Evolutionary conservation across 768 basidiomycete species (phyloP).

Genomic region (Lentinula sp.): DNA sequence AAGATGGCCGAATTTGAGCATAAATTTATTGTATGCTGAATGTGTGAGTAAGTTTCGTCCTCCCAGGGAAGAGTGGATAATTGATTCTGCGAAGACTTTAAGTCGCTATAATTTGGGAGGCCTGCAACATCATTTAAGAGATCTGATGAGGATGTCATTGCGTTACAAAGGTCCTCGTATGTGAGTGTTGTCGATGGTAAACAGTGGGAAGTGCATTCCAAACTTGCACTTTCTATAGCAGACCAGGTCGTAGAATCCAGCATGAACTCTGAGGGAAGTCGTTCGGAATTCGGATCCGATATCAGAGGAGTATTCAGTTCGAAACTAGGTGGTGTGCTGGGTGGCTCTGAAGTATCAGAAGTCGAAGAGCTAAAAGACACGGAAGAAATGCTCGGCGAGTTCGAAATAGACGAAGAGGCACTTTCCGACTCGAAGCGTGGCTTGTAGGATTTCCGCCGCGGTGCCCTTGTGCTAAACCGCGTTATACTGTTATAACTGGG

Average conservation of each 20-base stretch:
- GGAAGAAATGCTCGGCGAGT: background rate
- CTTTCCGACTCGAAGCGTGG: background rate
- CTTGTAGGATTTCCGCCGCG: background rate
- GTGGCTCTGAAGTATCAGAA: background rate
- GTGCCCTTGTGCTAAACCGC: background rate
- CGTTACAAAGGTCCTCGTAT: background rate
- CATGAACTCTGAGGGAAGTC: background rate
- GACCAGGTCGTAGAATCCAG: constrained; percentile 1
- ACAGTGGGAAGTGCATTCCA: background rate
- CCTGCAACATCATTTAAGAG: background rate
- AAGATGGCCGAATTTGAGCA: background rate
- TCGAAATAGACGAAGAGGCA: background rate
- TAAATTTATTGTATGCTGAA: background rate
- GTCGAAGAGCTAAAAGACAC: background rate
- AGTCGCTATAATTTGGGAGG: background rate
- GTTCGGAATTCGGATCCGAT: background rate
- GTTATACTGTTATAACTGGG: constrained; percentile 6
- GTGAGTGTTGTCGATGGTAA: background rate
- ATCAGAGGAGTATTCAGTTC: background rate
- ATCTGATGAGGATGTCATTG: background rate
- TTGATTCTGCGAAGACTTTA: background rate
- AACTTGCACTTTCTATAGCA: background rate
- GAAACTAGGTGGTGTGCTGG: background rate
- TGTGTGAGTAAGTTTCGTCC: background rate
- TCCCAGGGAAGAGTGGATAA: background rate